phyloP scores from a whole-genome alignment of 345 rosid species.

The Corchorus capsularis region DNA sequence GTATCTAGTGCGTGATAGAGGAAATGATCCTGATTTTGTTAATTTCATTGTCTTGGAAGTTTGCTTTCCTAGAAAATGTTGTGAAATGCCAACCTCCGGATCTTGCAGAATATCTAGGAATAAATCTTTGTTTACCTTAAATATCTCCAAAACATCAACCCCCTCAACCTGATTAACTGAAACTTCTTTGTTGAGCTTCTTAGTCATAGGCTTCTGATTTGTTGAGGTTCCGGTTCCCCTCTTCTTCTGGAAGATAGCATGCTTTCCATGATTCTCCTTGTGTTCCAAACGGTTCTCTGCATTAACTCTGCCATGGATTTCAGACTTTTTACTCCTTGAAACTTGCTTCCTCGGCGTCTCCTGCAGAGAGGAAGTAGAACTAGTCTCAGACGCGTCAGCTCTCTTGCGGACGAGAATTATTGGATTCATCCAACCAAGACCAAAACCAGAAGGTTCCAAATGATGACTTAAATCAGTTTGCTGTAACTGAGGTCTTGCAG shows the following conservation, averaged over 20 bases:
- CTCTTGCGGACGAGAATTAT: slow-evolving; percentile 44
- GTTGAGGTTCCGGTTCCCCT: slow-evolving; percentile 10
- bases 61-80: slow-evolving; percentile 38
- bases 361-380: slow-evolving; percentile 20
- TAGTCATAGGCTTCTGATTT: slow-evolving; percentile 22
- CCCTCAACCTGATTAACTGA: slow-evolving; percentile 46
- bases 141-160: slow-evolving; percentile 60
- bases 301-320: slow-evolving; percentile 1
- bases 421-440: slow-evolving; percentile 41
- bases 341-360: slow-evolving; percentile 12
- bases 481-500: slow-evolving; percentile 29
- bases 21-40: slow-evolving; percentile 84
- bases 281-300: neutral
- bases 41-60: slow-evolving; percentile 36
- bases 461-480: slow-evolving; percentile 27
- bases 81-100: slow-evolving; percentile 35
- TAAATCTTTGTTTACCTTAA: slow-evolving; percentile 56
- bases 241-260: slow-evolving; percentile 12
- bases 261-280: slow-evolving; percentile 9
- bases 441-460: slow-evolving; percentile 29
- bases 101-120: slow-evolving; percentile 50
- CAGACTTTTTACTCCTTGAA: neutral
- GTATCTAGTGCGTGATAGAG: slow-evolving; percentile 34
- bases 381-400: slow-evolving; percentile 18
- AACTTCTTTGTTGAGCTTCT: slow-evolving; percentile 23